These are phyloP conservation scores for Amylostereum areolatum DNA, from an alignment of 1,284 basidiomycete genomes.

Conservation along the genomic window DNA sequence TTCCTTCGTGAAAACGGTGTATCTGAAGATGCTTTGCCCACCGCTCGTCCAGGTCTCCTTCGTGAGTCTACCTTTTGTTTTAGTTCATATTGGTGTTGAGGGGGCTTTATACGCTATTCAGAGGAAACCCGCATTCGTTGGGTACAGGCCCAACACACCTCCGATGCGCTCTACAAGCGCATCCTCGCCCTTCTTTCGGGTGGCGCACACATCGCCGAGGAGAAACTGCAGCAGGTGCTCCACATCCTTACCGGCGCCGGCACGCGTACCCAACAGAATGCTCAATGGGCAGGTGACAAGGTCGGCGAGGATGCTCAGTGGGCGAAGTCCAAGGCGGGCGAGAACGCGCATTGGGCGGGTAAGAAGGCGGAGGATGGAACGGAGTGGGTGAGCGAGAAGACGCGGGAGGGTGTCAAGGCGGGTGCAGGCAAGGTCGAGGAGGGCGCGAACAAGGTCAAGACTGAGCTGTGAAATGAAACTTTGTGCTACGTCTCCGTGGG, in stretches of 20 bases:
- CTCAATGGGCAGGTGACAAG: too few relatives aligned
- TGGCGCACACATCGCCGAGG: conserved; percentile 64
- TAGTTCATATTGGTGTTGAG: conserved; percentile 3
- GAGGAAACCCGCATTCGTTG: conserved; percentile 77
- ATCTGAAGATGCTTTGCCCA: conserved; percentile 59
- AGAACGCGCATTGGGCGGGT: conserved; percentile 28
- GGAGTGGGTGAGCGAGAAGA: conserved; percentile 19
- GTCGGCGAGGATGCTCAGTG: too few relatives aligned
- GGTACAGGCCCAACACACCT: conserved; percentile 51
- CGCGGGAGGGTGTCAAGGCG: conserved; percentile 15
- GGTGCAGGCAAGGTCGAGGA: conserved; percentile 23
- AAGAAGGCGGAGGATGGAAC: conserved; percentile 26
- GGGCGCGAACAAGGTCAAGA: conserved; percentile 16
- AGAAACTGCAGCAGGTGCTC: conserved; percentile 47
- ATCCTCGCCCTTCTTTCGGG: conserved; percentile 58
- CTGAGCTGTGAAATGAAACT: conserved; percentile 15
- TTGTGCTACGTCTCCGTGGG: too few relatives aligned
- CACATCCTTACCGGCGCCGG: conserved; percentile 39
- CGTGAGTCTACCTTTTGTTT: conserved; percentile 34
- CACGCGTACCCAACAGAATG: conserved; percentile 23
- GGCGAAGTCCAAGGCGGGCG: conserved; percentile 25
- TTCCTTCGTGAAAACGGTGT: conserved; percentile 73
- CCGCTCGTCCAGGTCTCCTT: conserved; percentile 62
- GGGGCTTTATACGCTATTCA: conserved; percentile 19
- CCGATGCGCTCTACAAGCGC: conserved; percentile 51